Conservation (phyloP, 2,329 filamentous ascomycete species). For the Colletotrichum chlorophyti region DNA sequence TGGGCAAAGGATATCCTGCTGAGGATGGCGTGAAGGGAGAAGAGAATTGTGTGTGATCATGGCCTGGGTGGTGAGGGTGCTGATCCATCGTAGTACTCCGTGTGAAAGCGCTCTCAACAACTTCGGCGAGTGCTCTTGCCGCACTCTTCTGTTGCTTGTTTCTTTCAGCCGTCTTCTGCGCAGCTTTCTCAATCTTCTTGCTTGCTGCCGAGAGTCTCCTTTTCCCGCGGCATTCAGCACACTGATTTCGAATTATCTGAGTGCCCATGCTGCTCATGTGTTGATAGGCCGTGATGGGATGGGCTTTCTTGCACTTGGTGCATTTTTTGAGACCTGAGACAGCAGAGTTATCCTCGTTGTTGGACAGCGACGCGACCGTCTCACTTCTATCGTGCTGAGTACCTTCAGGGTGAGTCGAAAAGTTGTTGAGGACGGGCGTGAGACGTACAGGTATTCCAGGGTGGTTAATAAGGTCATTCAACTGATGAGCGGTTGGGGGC, state of each 20-base stretch:
- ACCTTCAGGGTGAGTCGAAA: too few species aligned
- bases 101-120: too few species aligned
- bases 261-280: neutral
- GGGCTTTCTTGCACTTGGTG: neutral
- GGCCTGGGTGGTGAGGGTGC: too few species aligned
- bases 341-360: too few species aligned
- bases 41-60: too few species aligned
- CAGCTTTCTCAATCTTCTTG: neutral
- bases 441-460: too few species aligned
- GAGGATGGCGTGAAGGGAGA: too few species aligned
- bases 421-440: too few species aligned
- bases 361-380: neutral
- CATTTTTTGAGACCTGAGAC: neutral
- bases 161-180: neutral
- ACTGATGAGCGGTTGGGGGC: too few species aligned
- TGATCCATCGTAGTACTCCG: too few species aligned
- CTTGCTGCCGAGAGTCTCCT: neutral
- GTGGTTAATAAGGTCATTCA: too few species aligned
- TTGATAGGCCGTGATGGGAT: neutral
- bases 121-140: neutral
- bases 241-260: neutral
- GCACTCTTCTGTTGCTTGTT: neutral
- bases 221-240: conserved; percentile 1
- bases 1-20: too few species aligned
- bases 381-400: neutral